Base-by-base conservation (phyloP, 768 basidiomycete genomes). In the Agaricus sinodeliciosus region DNA sequence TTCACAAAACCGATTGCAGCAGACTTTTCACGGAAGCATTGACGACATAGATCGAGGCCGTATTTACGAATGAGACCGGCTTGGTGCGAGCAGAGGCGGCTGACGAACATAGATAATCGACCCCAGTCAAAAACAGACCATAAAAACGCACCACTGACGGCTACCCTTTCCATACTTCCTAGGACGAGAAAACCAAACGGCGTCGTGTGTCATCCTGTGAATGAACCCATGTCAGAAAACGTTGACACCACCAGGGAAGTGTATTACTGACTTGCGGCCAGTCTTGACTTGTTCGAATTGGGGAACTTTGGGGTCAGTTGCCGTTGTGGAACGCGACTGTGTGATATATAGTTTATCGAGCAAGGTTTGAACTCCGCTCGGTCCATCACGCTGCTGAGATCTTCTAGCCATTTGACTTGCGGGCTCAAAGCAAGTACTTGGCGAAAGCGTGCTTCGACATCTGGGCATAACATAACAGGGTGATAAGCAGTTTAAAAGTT, bases 61-160 rank as follows among this genome's bases (percentile, higher is more conserved):
- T 95, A 94, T 74, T 94, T 91, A 74, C 94, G 89, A 71, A 96
- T 93, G 70, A 96, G 83, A 86, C 94, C 94, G 63, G 92, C 94
- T 72, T 94, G 92, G 72, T 96, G 94, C 35, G 93, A 90, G 64
- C 94, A 96, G 65, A 92, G 89, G 67, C 94, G 93, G 80, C 94
- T 94, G 61, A 22, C 45, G 48, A 39, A 51, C 50, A 50, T 39
- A 57, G 48, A 25, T 4, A 18, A 50, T 57, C 16, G 35, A 28
- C 40, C 34, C 12, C 31, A 35, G 37, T 12, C 11, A 6, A 35
- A 9, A n/a, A 47, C 15, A 39, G 39, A 48, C 6, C 11, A 31
- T 16, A 35, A 37, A 16, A 11, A 74, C 84, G 67, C 69, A 92
- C 91, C 91, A 96, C 72, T 94, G 90, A 68, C 94, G 90, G 69